Conservation (phyloP, 768 basidiomycete genomes). For the Boletus reticulatus region DNA sequence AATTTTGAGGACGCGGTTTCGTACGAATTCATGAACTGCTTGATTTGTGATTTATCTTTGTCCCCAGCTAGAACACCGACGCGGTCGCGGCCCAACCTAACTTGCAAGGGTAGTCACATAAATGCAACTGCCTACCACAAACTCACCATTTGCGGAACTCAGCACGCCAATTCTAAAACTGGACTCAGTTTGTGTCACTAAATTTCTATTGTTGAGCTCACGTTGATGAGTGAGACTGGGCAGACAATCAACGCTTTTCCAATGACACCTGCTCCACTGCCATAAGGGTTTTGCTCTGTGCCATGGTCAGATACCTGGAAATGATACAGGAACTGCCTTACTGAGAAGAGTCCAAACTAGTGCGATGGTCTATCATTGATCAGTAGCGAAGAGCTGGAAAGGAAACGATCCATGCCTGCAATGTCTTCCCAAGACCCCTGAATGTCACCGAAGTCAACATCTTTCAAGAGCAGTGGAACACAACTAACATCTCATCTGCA, state of each 20-base stretch:
- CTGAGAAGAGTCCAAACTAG: conserved; percentile 91
- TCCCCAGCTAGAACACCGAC: conserved; percentile 60
- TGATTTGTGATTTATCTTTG: conserved; percentile 53
- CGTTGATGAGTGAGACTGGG: conserved; percentile 86
- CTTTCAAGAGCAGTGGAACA: conserved; percentile 2
- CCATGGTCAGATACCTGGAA: not conserved
- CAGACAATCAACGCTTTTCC: conserved; percentile 91
- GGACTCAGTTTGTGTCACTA: not conserved
- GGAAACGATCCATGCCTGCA: conserved; percentile 50
- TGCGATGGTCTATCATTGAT: conserved; percentile 62
- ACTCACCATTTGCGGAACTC: conserved; percentile 95
- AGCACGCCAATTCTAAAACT: conserved; percentile 82
- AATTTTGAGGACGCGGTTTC: conserved; percentile 21
- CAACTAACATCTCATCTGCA: conserved; percentile 87
- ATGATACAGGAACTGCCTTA: conserved; percentile 36
- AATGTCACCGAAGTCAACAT: conserved; percentile 6
- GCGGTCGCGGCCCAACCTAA: conserved; percentile 56
- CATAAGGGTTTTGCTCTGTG: conserved; percentile 83
- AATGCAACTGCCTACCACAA: not conserved
- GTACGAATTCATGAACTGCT: conserved; percentile 74
- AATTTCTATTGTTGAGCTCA: conserved; percentile 34
- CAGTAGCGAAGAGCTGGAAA: conserved; percentile 1
- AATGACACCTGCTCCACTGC: conserved; percentile 48
- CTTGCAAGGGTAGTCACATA: not conserved
- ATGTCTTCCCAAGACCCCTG: conserved; percentile 97